Percentiles rank a stretch among this genome's conserved stretches.
Evolutionary conservation across 2,329 filamentous ascomycete species (phyloP).

Genomic region (Zymoseptoria pseudotritici): DNA sequence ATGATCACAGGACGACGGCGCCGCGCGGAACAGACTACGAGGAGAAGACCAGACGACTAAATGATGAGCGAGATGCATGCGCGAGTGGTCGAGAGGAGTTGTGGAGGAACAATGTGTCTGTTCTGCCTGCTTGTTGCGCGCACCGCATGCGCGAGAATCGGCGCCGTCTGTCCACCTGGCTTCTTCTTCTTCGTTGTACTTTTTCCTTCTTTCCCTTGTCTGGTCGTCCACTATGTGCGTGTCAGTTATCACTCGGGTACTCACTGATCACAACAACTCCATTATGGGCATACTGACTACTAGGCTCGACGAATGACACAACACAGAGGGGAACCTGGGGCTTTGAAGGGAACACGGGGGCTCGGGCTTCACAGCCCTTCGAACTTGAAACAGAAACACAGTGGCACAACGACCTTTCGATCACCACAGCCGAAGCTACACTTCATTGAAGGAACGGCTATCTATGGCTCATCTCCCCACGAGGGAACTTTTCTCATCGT

Average conservation of each 20-base stretch:
- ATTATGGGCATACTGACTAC: background rate
- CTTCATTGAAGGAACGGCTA: background rate
- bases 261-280: background rate
- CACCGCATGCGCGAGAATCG: background rate
- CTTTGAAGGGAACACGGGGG: background rate
- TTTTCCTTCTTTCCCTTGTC: background rate
- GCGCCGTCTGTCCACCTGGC: background rate
- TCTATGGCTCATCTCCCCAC: background rate
- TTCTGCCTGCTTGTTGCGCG: background rate
- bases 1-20: conserved; percentile 5
- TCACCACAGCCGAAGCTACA: background rate
- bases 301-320: background rate
- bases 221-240: background rate
- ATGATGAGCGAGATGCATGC: background rate
- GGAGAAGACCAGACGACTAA: background rate
- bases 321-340: background rate
- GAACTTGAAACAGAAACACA: background rate
- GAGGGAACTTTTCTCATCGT: background rate
- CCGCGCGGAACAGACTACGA: background rate
- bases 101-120: background rate
- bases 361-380: background rate
- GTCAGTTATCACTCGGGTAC: background rate
- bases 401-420: background rate
- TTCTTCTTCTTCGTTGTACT: background rate
- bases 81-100: background rate